Evolutionary conservation across 352 stramenopile species (phyloP).

Genomic region (Phytophthora brassicae): DNA sequence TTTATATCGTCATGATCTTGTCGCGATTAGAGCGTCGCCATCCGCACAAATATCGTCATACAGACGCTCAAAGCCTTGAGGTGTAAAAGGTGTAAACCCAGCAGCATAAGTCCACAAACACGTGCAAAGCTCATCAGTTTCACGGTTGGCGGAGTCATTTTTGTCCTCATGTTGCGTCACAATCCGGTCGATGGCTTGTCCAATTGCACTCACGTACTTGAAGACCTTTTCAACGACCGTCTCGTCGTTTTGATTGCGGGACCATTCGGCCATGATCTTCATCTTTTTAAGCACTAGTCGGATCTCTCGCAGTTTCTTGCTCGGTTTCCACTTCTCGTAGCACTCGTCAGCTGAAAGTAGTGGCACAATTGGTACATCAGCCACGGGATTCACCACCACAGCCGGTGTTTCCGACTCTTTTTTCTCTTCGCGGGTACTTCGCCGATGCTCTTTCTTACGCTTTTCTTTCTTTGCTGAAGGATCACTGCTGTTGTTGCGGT

Average conservation of each 20-base stretch:
- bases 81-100: conserved; percentile 72
- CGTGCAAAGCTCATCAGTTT: conserved; percentile 79
- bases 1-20: conserved; percentile 21
- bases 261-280: conserved; percentile 84
- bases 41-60: conserved; percentile 87
- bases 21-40: conserved; percentile 43
- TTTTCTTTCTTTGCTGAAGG: conserved; percentile 43
- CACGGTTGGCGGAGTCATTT: conserved; percentile 21
- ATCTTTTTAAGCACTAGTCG: conserved; percentile 87
- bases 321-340: conserved; percentile 81
- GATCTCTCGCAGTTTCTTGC: conserved; percentile 73
- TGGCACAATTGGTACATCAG: conserved; percentile 7
- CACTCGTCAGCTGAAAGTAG: conserved; percentile 55
- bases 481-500: conserved; percentile 31
- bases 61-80: conserved; percentile 76
- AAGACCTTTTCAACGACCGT: conserved; percentile 86
- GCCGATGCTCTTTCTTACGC: conserved; percentile 32
- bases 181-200: conserved; percentile 76
- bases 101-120: conserved; percentile 82
- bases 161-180: conserved; percentile 51
- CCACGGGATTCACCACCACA: conserved; percentile 19
- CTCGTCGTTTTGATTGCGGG: conserved; percentile 78
- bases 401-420: conserved; percentile 5
- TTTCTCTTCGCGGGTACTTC: conserved; percentile 12
- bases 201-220: conserved; percentile 87